Conservation (phyloP, 352 stramenopile genomes). For the Phytophthora cryptogea region DNA sequence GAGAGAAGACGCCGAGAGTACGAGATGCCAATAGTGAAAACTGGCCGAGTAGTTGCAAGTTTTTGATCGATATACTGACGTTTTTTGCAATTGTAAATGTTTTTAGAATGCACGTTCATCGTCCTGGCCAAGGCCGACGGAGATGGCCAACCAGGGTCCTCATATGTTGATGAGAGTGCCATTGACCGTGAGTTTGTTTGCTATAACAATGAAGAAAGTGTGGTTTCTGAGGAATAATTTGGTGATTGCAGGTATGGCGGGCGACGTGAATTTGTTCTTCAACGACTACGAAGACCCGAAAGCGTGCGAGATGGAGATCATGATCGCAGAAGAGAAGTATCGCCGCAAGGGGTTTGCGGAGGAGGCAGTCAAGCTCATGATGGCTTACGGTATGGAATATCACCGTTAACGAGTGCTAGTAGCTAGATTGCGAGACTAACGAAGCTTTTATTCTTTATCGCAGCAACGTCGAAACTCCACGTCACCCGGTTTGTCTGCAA, state of each 20-base stretch:
- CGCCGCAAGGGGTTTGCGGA: slow-evolving; percentile 87
- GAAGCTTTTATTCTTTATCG: background rate
- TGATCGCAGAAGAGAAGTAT: slow-evolving; percentile 92
- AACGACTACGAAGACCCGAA: slow-evolving; percentile 81
- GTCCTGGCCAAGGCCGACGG: slow-evolving; percentile 68
- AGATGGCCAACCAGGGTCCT: slow-evolving; percentile 35
- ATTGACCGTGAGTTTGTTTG: slow-evolving; percentile 49
- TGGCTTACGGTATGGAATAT: slow-evolving; percentile 83
- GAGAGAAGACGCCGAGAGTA: slow-evolving; percentile 87
- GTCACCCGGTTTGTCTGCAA: slow-evolving; percentile 93
- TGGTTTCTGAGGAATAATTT: background rate
- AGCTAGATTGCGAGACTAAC: slow-evolving; percentile 1
- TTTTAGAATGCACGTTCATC: slow-evolving; percentile 94
- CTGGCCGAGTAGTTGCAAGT: background rate
- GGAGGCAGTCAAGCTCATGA: slow-evolving; percentile 91
- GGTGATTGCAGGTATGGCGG: slow-evolving; percentile 84
- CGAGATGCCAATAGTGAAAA: slow-evolving; percentile 9
- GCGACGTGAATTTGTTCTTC: slow-evolving; percentile 97
- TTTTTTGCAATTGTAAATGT: background rate
- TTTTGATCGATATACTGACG: background rate
- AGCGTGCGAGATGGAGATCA: slow-evolving; percentile 93
- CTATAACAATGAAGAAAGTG: background rate
- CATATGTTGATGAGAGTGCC: slow-evolving; percentile 48
- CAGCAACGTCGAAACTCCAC: slow-evolving; percentile 67
- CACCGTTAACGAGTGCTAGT: background rate